These are phyloP conservation scores for Hygrophila difformis DNA, from an alignment of 257 asterid species.

Conservation along the genomic window DNA sequence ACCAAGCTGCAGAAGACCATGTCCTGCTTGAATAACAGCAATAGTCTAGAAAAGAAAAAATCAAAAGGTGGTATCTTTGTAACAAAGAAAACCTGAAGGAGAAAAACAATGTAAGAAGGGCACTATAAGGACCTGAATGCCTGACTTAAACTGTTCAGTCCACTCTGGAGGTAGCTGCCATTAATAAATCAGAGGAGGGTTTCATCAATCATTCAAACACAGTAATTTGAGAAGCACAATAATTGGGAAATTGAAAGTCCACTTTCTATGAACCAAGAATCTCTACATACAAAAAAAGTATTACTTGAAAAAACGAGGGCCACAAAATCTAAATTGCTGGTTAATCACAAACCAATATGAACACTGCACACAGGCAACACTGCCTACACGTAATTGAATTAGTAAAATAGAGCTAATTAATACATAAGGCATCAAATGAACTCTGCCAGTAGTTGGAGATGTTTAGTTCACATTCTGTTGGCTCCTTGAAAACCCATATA, in stretches of 20 bases:
- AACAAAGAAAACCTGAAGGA: background rate
- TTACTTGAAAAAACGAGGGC: constrained; percentile 15
- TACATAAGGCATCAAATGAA: constrained; percentile 98
- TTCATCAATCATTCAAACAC: constrained; percentile 30
- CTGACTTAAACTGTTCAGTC: constrained; percentile 98
- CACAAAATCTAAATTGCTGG: constrained; percentile 17
- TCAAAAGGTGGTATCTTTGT: no score
- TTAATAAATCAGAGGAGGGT: constrained; percentile 18
- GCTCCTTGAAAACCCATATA: constrained; percentile 99
- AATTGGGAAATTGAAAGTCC: constrained; percentile 31
- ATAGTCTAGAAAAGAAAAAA: constrained; percentile 51
- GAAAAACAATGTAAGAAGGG: background rate
- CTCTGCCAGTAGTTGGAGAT: constrained; percentile 99
- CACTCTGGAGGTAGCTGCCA: constrained; percentile 95
- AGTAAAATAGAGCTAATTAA: background rate
- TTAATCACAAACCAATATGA: constrained; percentile 20
- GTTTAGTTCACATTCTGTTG: constrained; percentile 89
- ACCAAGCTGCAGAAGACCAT: constrained; percentile 92
- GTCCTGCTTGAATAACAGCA: constrained; percentile 99
- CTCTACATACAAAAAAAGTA: constrained; percentile 11
- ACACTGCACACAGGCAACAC: no score
- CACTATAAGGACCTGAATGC: constrained; percentile 81
- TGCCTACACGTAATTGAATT: background rate
- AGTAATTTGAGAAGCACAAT: constrained; percentile 24
- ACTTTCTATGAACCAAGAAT: constrained; percentile 26